Conservation (phyloP, 2,329 filamentous ascomycete species). For the Aspergillus quadrilineatus region DNA sequence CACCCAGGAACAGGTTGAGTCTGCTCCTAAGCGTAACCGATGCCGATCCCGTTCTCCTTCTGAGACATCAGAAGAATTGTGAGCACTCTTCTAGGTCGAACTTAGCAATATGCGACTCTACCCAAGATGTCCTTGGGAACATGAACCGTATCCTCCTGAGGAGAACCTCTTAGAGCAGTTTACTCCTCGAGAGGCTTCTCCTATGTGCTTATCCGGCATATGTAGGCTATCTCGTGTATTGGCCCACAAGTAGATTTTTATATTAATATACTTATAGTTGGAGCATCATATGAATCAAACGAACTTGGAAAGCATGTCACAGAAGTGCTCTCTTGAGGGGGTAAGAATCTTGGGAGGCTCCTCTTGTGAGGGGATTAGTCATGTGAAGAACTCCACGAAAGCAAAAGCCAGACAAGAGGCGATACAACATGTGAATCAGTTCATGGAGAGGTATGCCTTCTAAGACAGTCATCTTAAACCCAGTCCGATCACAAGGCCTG, state of each 20-base stretch:
- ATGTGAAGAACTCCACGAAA: too few relatives aligned
- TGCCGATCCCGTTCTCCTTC: background rate
- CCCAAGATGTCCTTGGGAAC: background rate
- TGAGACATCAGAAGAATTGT: background rate
- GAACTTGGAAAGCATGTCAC: background rate
- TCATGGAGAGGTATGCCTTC: too few relatives aligned
- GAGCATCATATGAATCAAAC: background rate
- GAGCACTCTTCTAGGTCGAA: background rate
- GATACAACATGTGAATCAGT: too few relatives aligned
- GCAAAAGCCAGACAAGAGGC: too few relatives aligned
- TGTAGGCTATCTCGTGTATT: background rate
- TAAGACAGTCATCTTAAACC: too few relatives aligned
- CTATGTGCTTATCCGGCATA: conserved; percentile 1
- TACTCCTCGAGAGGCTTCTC: background rate
- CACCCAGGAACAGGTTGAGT: background rate
- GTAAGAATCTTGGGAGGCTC: too few relatives aligned
- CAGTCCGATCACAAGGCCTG: too few relatives aligned
- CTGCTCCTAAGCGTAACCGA: background rate
- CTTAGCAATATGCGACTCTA: background rate
- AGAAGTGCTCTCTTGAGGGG: background rate
- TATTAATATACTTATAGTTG: background rate
- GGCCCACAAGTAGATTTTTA: background rate
- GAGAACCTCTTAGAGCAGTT: background rate
- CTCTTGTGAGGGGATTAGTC: too few relatives aligned
- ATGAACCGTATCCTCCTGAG: background rate